Percentiles rank a stretch among this genome's conserved stretches.
These are phyloP conservation scores for Psilocybe azurescens DNA, from an alignment of 768 basidiomycete genomes.

Conservation along the genomic window DNA sequence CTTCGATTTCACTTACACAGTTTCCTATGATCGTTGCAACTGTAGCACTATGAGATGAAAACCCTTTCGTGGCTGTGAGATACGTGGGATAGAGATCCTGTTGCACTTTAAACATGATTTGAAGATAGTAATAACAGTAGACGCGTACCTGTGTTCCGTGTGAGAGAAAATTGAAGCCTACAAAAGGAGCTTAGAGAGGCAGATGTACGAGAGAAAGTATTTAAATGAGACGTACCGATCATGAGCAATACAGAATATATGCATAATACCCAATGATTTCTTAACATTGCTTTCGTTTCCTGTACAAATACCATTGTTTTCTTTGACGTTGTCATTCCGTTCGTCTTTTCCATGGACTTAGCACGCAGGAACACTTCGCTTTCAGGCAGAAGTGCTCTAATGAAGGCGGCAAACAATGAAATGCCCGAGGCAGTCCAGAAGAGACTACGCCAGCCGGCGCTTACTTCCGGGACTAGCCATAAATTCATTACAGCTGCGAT, in stretches of 20 bases:
- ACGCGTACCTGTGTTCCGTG: slow-evolving; percentile 65
- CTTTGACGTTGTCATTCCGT: slow-evolving; percentile 57
- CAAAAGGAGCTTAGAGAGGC: background rate
- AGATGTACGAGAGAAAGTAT: background rate
- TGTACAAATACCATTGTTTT: slow-evolving; percentile 76
- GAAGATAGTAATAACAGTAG: slow-evolving; percentile 3
- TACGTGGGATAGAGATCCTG: slow-evolving; percentile 85
- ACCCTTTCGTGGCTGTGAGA: slow-evolving; percentile 64
- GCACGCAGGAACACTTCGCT: slow-evolving; percentile 74
- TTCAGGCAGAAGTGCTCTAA: slow-evolving; percentile 79
- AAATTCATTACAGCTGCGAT: slow-evolving; percentile 86
- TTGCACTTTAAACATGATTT: background rate
- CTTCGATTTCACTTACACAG: slow-evolving; percentile 44
- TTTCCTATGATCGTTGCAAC: slow-evolving; percentile 84
- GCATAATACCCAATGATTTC: slow-evolving; percentile 79
- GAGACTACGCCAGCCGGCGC: slow-evolving; percentile 68
- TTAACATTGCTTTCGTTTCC: slow-evolving; percentile 80
- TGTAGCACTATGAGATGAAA: slow-evolving; percentile 62
- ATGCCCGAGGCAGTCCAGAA: slow-evolving; percentile 85
- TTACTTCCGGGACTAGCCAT: slow-evolving; percentile 53
- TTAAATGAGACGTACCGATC: slow-evolving; percentile 50
- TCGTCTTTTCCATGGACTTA: slow-evolving; percentile 56
- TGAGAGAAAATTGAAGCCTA: slow-evolving; percentile 79
- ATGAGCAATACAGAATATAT: slow-evolving; percentile 88
- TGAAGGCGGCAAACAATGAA: slow-evolving; percentile 66